Evolutionary conservation across 805 yeast genomes (phyloP), one percentile per base, ranked within the genome.

Genomic region (Hanseniaspora meyeri): DNA sequence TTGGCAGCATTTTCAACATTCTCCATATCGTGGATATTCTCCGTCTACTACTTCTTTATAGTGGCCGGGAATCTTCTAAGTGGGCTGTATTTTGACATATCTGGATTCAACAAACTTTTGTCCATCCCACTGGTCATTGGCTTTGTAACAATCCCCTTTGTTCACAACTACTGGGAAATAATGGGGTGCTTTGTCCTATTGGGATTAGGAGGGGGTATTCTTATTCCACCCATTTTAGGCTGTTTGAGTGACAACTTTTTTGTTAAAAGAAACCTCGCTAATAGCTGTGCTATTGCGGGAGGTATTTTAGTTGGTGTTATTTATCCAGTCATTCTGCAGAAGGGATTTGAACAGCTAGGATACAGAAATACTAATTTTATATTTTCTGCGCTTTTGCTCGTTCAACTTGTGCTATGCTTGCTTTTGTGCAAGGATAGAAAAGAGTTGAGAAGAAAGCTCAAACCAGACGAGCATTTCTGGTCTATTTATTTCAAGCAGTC

Each of bases 1-100:
- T 70, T 85, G 57, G 63, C 64, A 7, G 60, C 72, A 37, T 65
- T 73, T 24, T 65, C 75, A 16, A 71, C 79, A 16, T 72, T 82
- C 20, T 66, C 78, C 2, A 72, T 83, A 4, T 79, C 87, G 0
- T 85, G 91, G 93, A 77, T 85, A 57, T 85, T 85, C 63, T 76
- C 68, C 12, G 59, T 65, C 1, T 66, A 60, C 54, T 61, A 59
- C 47, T 66, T 63, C 54, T 60, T 65, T 31, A 55, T 66, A 0
- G 63, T 66, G 32, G 61, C 64, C n/a, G 64, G 70, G 11, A 67
- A 67, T 8, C 62, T 76, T 36, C 60, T 73, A 14, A 63, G 70
- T 58, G 71, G 82, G 2, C 76, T 81, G 0, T 57, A 80, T 1
- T 82, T 82, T 61, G 89, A 83, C 61, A 66, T 74, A n/a, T 73